A percentile compares a stretch with the other conserved stretches of the same genome.
phyloP scores from a whole-genome alignment of 768 basidiomycete genomes.

The Auricularia sp. region DNA sequence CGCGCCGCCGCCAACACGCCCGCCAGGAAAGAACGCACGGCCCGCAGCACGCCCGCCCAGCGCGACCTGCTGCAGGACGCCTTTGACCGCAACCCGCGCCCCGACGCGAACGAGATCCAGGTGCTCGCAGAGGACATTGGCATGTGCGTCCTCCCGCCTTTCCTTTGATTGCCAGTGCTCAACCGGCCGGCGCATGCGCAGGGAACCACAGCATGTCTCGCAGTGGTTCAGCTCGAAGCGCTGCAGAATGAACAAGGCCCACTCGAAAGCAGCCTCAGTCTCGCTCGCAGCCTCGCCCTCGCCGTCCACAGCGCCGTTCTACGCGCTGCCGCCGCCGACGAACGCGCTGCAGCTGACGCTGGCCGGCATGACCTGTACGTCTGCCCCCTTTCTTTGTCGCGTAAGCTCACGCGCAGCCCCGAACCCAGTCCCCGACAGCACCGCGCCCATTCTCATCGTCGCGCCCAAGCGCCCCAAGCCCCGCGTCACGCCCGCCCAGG shows the following conservation, averaged over 20 bases:
- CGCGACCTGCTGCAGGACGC: not conserved
- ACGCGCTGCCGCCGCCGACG: not conserved
- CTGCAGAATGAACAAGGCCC: not conserved
- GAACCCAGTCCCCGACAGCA: not conserved
- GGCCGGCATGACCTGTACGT: not conserved
- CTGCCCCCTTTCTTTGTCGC: not conserved
- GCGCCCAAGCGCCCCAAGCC: not conserved
- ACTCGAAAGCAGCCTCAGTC: not conserved
- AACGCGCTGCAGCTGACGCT: not conserved
- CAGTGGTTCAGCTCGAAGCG: not conserved
- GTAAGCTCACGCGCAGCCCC: not conserved
- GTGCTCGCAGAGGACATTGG: not conserved
- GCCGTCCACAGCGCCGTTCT: not conserved
- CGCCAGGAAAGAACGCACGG: not conserved
- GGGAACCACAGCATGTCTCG: not conserved
- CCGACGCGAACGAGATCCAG: not conserved
- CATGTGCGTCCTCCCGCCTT: not conserved
- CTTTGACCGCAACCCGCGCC: not conserved
- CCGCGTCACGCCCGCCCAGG: not conserved
- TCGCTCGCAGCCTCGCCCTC: not conserved
- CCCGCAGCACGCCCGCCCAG: not conserved
- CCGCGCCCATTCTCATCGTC: not conserved
- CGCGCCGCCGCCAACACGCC: not conserved
- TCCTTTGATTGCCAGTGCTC: not conserved
- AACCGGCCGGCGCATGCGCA: not conserved